A percentile compares a stretch with the other conserved stretches of the same genome.
phyloP scores from a whole-genome alignment of 495 filamentous ascomycete species.

The Penicillium riverlandense region DNA sequence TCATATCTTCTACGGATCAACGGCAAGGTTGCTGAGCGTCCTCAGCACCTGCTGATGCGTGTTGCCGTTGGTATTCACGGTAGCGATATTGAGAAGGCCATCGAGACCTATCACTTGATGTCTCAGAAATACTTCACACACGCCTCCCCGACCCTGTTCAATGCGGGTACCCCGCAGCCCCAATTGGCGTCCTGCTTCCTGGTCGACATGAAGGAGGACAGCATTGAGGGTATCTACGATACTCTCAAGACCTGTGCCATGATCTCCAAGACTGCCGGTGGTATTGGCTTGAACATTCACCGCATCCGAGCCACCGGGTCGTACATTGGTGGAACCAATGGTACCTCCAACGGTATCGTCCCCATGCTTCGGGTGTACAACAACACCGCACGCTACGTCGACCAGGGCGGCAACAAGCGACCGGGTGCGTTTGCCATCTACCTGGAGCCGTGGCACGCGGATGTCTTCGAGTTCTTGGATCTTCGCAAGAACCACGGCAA shows the following conservation, averaged over 20 bases:
- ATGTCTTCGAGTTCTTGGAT: constrained; percentile 95
- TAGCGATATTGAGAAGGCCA: constrained; percentile 83
- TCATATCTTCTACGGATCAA: constrained; percentile 92
- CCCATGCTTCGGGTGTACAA: constrained; percentile 99
- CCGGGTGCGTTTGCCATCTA: constrained; percentile 98
- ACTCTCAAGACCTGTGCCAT: constrained; percentile 98
- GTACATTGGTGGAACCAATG: constrained; percentile 96
- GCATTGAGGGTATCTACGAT: constrained; percentile 98
- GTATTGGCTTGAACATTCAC: constrained; percentile 93
- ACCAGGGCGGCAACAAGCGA: constrained; percentile 98
- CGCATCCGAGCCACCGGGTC: constrained; percentile 93
- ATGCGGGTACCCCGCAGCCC: constrained; percentile 86
- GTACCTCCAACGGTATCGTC: constrained; percentile 93
- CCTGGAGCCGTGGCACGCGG: constrained; percentile 98
- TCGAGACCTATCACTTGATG: constrained; percentile 98
- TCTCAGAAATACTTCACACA: constrained; percentile 97
- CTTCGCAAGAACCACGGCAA: constrained; percentile 99
- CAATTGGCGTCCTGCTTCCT: constrained; percentile 97
- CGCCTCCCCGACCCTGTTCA: constrained; percentile 95
- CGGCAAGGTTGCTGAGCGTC: constrained; percentile 89
- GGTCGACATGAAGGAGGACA: constrained; percentile 97
- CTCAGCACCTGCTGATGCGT: constrained; percentile 99
- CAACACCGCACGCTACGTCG: constrained; percentile 96
- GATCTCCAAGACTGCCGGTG: constrained; percentile 98
- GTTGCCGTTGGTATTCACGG: constrained; percentile 95